A percentile compares a stretch with the other conserved stretches of the same genome.
Conservation (phyloP, 345 rosid genomes). For the Odontarrhena argentea region DNA sequence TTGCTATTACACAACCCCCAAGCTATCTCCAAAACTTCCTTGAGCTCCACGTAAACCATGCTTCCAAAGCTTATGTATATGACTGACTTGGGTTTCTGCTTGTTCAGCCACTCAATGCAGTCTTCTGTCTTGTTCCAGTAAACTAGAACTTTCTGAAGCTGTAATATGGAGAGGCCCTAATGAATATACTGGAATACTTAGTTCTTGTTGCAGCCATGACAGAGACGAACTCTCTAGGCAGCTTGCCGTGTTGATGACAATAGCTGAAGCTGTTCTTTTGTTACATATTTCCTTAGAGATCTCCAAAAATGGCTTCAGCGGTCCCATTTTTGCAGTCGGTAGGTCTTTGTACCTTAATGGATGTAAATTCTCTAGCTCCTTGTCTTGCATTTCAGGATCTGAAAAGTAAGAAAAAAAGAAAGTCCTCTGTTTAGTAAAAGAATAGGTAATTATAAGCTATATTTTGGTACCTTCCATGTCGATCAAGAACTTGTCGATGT, state of each 20-base stretch:
- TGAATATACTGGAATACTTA: constrained; percentile 5
- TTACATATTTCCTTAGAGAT: not conserved
- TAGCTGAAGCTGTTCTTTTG: constrained; percentile 25
- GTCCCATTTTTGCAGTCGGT: constrained; percentile 14
- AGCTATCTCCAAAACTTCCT: constrained; percentile 52
- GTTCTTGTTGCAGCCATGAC: constrained; percentile 17
- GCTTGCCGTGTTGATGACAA: constrained; percentile 10
- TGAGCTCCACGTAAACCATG: constrained; percentile 44
- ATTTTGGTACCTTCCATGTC: constrained; percentile 32
- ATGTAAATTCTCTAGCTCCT: constrained; percentile 21
- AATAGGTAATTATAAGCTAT: not conserved
- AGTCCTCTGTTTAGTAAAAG: not conserved
- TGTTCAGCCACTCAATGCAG: constrained; percentile 54
- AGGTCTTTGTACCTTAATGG: constrained; percentile 35
- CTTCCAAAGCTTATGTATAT: constrained; percentile 67
- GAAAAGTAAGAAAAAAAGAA: too few species aligned
- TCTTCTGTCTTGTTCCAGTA: constrained; percentile 39
- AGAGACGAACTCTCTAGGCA: constrained; percentile 30
- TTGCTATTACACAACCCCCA: constrained; percentile 46
- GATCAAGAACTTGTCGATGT: constrained; percentile 22
- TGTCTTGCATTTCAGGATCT: constrained; percentile 25
- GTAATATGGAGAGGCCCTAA: constrained; percentile 33
- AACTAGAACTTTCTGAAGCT: constrained; percentile 7
- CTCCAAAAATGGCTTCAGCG: not conserved
- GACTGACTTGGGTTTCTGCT: constrained; percentile 46